Evolutionary conservation across 257 asterid genomes (phyloP), one percentile per base, ranked within the genome.

Genomic region (Voacanga thouarsii): DNA sequence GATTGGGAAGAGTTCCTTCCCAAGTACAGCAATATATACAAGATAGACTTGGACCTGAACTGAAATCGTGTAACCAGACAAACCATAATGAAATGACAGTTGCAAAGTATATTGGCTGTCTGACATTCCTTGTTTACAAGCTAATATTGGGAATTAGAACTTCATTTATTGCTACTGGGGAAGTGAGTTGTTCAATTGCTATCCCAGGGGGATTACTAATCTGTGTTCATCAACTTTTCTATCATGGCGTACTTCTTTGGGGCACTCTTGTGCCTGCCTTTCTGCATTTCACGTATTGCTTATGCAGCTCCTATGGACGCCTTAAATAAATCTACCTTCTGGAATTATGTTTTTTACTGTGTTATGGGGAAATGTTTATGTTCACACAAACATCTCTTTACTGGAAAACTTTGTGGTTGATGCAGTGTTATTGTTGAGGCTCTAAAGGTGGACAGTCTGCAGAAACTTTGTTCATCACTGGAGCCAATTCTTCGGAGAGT

Each of bases 361-460:
- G 3, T 72, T 72, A 5, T 10, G 12, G 28, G 72, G 72, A 6
- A 23, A 23, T n/a, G 9, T 26, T 47, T 49, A 12, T 18, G 15
- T 26, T 47, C 49, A 44, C 12, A 7, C 33, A 39, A 75, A 12
- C 24, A 57, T 49, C 45, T 74, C 24, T 77, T 50, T 21, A 65
- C 73, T 44, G 71, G 59, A 78, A 84, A 45, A 72, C 21, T 78
- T 69, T 65, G 51, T 84, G 85, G 85, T 85, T 86, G 80, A 76
- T 90, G 92, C 96, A 94, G 98, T 81, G 98, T 92, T 71, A 92
- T 94, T 81, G 96, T 94, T 75, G 98, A 94, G 88, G 98, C 98
- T 78, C 88, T 94, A 72, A 94, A 94, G 89, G 87, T 92, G 84
- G 97, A 94, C 86, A 90, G 97, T 85, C 89, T 94, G 81, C 98